Conservation (phyloP, 805 yeast genomes). For the Cyberlindnera misumaiensis region DNA sequence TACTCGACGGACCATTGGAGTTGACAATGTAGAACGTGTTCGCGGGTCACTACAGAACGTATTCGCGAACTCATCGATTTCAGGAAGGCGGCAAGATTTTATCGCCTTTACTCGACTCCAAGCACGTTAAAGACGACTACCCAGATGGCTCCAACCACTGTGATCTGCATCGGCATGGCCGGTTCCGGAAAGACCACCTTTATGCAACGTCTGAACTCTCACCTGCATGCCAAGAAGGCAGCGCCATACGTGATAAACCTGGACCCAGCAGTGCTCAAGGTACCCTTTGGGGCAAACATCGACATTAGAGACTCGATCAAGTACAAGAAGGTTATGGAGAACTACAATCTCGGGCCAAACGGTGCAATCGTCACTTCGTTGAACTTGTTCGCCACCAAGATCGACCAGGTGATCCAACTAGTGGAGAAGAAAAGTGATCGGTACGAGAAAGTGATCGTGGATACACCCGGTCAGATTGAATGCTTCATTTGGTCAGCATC, state of each 20-base stretch:
- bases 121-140: not conserved
- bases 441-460: conserved; percentile 71
- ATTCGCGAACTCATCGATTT: not conserved
- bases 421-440: conserved; percentile 65
- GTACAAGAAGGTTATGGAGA: conserved; percentile 94
- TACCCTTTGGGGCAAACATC: conserved; percentile 92
- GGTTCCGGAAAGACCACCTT: conserved; percentile 94
- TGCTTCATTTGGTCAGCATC: conserved; percentile 98
- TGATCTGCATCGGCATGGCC: conserved; percentile 60
- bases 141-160: conserved; percentile 33
- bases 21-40: too few relatives aligned
- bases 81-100: not conserved
- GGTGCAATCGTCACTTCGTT: conserved; percentile 97
- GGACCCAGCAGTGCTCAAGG: conserved; percentile 92
- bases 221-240: conserved; percentile 60
- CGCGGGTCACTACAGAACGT: too few relatives aligned
- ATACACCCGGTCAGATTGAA: conserved; percentile 98
- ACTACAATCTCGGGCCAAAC: conserved; percentile 91
- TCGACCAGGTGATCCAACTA: conserved; percentile 85
- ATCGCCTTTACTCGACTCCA: not conserved
- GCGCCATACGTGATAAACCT: conserved; percentile 91
- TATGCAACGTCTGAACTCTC: conserved; percentile 89
- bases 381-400: conserved; percentile 87
- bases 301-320: conserved; percentile 96
- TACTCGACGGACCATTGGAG: not conserved